These are phyloP conservation scores for Aspergillus chevalieri DNA, from an alignment of 2,329 filamentous ascomycete genomes.

Conservation along the genomic window DNA sequence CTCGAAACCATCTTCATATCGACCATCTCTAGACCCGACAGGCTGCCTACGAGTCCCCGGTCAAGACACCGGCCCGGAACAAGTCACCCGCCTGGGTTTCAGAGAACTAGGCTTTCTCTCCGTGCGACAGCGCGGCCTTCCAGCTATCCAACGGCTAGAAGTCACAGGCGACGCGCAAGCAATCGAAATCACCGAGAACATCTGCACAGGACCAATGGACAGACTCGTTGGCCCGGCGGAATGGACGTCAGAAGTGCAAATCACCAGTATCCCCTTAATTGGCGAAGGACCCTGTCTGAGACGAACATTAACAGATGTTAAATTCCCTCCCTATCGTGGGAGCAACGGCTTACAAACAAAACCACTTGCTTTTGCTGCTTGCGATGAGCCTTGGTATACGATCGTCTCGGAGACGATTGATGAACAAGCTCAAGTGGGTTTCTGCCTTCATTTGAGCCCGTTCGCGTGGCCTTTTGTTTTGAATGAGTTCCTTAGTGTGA, in stretches of 20 bases:
- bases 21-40: conserved; percentile 46
- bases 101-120: conserved; percentile 48
- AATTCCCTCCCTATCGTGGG: conserved; percentile 43
- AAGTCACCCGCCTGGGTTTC: conserved; percentile 48
- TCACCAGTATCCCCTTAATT: conserved; percentile 50
- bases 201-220: conserved; percentile 47
- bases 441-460: conserved; percentile 31
- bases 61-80: conserved; percentile 33
- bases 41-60: conserved; percentile 29
- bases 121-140: conserved; percentile 49
- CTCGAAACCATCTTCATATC: conserved; percentile 43
- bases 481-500: conserved; percentile 24
- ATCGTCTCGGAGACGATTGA: conserved; percentile 34
- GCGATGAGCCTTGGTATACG: conserved; percentile 28
- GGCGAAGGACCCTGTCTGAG: conserved; percentile 48
- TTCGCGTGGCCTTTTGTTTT: conserved; percentile 20
- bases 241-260: conserved; percentile 41
- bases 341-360: conserved; percentile 32
- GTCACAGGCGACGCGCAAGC: conserved; percentile 44
- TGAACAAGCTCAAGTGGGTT: conserved; percentile 24
- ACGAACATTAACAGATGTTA: conserved; percentile 36
- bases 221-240: conserved; percentile 36
- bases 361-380: conserved; percentile 16
- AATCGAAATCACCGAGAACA: conserved; percentile 54
- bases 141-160: conserved; percentile 45